Evolutionary conservation across 2,329 filamentous ascomycete genomes (phyloP).

Genomic region (Diaporthe aspalathi): DNA sequence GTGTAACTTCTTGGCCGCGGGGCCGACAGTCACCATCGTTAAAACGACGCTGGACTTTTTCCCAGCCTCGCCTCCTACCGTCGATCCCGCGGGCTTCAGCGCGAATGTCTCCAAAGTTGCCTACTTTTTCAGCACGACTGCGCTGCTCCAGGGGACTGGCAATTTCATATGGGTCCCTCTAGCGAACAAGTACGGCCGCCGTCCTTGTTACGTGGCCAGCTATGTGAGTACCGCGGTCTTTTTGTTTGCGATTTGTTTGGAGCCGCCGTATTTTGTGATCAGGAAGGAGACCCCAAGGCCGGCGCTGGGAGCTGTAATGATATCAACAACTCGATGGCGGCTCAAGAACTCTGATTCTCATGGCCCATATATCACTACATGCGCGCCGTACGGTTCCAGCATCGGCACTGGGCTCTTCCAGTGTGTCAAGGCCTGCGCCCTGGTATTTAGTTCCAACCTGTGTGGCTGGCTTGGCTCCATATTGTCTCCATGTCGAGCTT

Average conservation of each 20-base stretch:
- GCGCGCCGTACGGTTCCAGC: neutral
- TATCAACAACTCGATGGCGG: neutral
- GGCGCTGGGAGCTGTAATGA: neutral
- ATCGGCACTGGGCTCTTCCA: too few relatives aligned
- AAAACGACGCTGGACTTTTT: constrained; percentile 60
- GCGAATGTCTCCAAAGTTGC: constrained; percentile 56
- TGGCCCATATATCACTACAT: neutral
- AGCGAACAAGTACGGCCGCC: constrained; percentile 58
- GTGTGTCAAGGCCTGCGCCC: neutral
- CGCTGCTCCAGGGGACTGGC: constrained; percentile 60
- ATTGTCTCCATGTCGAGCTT: neutral
- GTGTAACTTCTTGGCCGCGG: constrained; percentile 68
- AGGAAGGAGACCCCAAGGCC: too few relatives aligned
- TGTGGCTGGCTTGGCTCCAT: neutral
- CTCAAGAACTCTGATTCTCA: neutral
- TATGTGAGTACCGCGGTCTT: constrained; percentile 45
- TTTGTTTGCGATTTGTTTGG: neutral
- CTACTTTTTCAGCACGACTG: constrained; percentile 65
- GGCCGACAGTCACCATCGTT: constrained; percentile 63
- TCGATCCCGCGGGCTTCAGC: constrained; percentile 44
- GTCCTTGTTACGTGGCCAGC: constrained; percentile 56
- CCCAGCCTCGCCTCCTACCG: constrained; percentile 48
- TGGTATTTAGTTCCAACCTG: neutral
- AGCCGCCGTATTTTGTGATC: neutral
- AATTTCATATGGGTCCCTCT: constrained; percentile 61